phyloP scores from a whole-genome alignment of 2,329 filamentous ascomycete species.

The Aspergillus viridinutans region DNA sequence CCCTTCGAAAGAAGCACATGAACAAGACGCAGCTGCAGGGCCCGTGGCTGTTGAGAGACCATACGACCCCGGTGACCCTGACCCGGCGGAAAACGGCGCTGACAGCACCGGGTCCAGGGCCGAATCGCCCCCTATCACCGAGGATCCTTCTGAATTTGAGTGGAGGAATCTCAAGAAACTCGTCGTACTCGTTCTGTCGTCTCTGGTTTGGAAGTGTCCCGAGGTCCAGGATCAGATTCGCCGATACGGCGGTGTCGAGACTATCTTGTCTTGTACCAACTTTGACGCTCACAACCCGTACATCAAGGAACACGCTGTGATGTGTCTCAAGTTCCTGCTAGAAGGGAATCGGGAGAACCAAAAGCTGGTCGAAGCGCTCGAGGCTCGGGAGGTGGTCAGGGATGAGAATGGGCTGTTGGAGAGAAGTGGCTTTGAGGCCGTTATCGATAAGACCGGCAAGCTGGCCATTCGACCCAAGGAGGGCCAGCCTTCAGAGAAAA shows the following conservation, averaged over 20 bases:
- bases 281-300: slow-evolving; percentile 94
- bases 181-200: slow-evolving; percentile 84
- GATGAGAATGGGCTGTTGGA: slow-evolving; percentile 39
- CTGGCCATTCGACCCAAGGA: slow-evolving; percentile 38
- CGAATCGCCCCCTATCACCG: slow-evolving; percentile 48
- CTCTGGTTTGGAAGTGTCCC: slow-evolving; percentile 79
- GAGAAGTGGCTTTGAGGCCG: slow-evolving; percentile 40
- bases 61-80: slow-evolving; percentile 50
- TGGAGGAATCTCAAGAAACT: slow-evolving; percentile 88
- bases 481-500: slow-evolving; percentile 1
- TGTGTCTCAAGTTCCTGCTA: slow-evolving; percentile 72
- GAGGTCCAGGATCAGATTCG: slow-evolving; percentile 86
- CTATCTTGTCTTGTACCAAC: slow-evolving; percentile 80
- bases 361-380: slow-evolving; percentile 49
- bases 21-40: slow-evolving; percentile 28
- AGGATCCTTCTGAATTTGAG: slow-evolving; percentile 63
- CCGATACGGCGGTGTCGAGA: slow-evolving; percentile 77
- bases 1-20: slow-evolving; percentile 24
- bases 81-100: slow-evolving; percentile 37
- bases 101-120: slow-evolving; percentile 41
- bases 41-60: slow-evolving; percentile 60
- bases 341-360: slow-evolving; percentile 51
- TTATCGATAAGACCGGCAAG: slow-evolving; percentile 42
- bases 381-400: slow-evolving; percentile 42
- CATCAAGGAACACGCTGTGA: slow-evolving; percentile 84